Conservation (phyloP, 2,329 filamentous ascomycete genomes). For the Trichophaea hybrida region DNA sequence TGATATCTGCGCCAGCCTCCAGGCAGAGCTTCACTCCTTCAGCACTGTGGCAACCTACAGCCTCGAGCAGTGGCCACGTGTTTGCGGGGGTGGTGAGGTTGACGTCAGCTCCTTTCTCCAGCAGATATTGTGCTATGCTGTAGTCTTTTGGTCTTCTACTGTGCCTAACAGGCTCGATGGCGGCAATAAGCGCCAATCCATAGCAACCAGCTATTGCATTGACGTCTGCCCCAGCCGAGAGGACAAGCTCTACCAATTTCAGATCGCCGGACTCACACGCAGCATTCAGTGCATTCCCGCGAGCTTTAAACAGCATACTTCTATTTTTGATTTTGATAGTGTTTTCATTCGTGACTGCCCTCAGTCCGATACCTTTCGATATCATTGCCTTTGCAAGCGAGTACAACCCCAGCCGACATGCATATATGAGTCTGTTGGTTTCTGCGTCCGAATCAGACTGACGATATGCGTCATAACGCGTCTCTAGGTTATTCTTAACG, state of each 20-base stretch:
- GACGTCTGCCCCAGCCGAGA: conserved; percentile 9
- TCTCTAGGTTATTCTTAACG: too few relatives aligned
- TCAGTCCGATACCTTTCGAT: conserved; percentile 7
- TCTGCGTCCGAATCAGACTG: not conserved
- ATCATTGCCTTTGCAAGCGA: conserved; percentile 12
- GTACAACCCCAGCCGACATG: not conserved
- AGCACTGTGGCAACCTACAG: not conserved
- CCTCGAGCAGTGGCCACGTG: not conserved
- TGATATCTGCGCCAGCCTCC: not conserved
- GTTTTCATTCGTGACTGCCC: conserved; percentile 9
- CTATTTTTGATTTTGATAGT: not conserved
- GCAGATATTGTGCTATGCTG: not conserved
- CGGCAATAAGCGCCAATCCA: not conserved
- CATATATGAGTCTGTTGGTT: not conserved
- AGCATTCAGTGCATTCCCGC: conserved; percentile 20
- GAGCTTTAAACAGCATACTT: too few relatives aligned
- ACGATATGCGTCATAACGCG: not conserved
- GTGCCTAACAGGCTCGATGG: not conserved
- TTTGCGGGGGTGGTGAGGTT: conserved; percentile 7
- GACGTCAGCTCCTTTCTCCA: conserved; percentile 18
- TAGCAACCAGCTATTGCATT: not conserved
- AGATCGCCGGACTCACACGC: not conserved
- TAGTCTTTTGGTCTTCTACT: not conserved
- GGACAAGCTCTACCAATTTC: not conserved
- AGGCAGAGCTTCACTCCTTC: not conserved